phyloP scores from a whole-genome alignment of 108 stramenopile species.

The Nitzschia inconspicua region DNA sequence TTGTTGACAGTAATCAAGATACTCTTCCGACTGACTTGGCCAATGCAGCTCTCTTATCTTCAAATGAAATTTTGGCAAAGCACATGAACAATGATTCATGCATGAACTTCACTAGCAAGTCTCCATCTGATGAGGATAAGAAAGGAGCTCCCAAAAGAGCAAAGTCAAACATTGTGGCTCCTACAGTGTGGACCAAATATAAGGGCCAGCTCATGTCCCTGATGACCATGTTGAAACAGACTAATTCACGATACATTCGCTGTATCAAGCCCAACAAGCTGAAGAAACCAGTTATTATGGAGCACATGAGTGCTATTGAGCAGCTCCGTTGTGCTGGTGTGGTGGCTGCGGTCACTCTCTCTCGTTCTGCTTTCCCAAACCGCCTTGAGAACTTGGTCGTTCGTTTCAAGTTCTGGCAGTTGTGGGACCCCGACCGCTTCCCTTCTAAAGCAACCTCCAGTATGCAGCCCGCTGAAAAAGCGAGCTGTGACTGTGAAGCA shows the following conservation, averaged over 20 bases:
- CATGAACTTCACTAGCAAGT: conserved; percentile 19
- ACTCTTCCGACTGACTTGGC: conserved; percentile 68
- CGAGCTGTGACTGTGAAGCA: conserved; percentile 31
- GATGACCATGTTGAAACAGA: conserved; percentile 56
- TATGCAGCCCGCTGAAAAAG: conserved; percentile 21
- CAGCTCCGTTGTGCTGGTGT: conserved; percentile 94
- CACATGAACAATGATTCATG: conserved; percentile 24
- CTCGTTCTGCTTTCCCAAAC: conserved; percentile 93
- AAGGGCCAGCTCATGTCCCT: conserved; percentile 65
- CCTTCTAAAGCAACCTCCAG: conserved; percentile 28
- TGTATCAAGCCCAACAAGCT: conserved; percentile 82
- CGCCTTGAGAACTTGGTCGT: conserved; percentile 77
- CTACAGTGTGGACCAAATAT: conserved; percentile 74
- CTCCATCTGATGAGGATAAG: too few species aligned
- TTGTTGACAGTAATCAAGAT: conserved; percentile 82
- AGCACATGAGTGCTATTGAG: conserved; percentile 71
- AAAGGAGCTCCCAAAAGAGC: conserved; percentile 24
- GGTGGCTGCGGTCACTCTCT: conserved; percentile 83
- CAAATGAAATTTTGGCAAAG: conserved; percentile 50
- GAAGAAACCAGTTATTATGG: conserved; percentile 71
- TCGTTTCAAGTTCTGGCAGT: conserved; percentile 53
- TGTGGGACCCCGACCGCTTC: conserved; percentile 30
- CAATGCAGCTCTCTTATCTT: conserved; percentile 37
- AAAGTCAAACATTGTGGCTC: conserved; percentile 55
- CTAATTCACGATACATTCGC: conserved; percentile 75